Conservation (phyloP, 768 basidiomycete species). For the Mycena latifolia region DNA sequence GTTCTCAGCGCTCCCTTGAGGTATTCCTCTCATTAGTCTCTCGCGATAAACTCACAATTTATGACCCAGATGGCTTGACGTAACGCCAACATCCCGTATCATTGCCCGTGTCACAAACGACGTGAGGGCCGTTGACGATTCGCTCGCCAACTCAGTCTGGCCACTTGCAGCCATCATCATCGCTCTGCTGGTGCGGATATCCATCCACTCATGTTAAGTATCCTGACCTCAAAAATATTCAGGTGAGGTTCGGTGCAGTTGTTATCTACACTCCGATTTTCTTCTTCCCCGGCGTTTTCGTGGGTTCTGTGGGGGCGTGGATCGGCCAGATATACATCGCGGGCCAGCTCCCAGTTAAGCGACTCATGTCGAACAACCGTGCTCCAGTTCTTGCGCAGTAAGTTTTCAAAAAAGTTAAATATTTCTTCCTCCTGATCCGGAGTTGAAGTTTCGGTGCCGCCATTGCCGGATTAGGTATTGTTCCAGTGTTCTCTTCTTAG, state of each 20-base stretch:
- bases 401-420: slow-evolving; percentile 38
- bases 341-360: slow-evolving; percentile 43
- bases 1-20: slow-evolving; percentile 60
- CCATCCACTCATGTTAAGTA: neutral
- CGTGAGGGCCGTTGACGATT: slow-evolving; percentile 47
- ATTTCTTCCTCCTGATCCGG: slow-evolving; percentile 19
- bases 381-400: slow-evolving; percentile 49
- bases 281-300: slow-evolving; percentile 38
- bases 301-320: slow-evolving; percentile 37
- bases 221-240: neutral
- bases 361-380: slow-evolving; percentile 40
- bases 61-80: slow-evolving; percentile 37
- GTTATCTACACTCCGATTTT: slow-evolving; percentile 45
- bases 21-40: slow-evolving; percentile 61
- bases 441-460: slow-evolving; percentile 54
- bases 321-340: slow-evolving; percentile 43
- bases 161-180: slow-evolving; percentile 41
- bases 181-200: slow-evolving; percentile 48
- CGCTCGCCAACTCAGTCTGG: slow-evolving; percentile 48
- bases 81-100: slow-evolving; percentile 48
- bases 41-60: slow-evolving; percentile 57
- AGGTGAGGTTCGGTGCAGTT: slow-evolving; percentile 46
- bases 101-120: slow-evolving; percentile 64
- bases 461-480: slow-evolving; percentile 54
- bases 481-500: neutral